Conservation (phyloP, 306 rosid genomes). For the Vicia sativa region DNA sequence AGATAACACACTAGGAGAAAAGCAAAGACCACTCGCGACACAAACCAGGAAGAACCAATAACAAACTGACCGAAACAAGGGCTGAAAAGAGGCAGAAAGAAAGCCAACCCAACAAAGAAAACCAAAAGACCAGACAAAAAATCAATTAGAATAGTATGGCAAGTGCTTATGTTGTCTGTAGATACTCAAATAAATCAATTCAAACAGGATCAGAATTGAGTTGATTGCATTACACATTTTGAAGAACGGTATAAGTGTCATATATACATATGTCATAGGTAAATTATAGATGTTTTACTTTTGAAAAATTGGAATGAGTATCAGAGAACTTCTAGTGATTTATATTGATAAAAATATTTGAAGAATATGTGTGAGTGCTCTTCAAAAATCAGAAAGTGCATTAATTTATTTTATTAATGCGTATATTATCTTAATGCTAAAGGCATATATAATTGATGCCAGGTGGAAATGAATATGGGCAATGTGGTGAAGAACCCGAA, state of each 20-base stretch:
- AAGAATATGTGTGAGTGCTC: neutral
- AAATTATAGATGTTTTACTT: conserved; percentile 2
- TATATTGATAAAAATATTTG: conserved; percentile 10
- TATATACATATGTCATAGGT: neutral
- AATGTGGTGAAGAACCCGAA: conserved; percentile 98
- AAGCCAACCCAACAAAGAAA: too few species aligned
- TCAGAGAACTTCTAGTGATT: conserved; percentile 13
- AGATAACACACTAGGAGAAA: too few species aligned
- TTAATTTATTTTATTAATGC: conserved; percentile 4
- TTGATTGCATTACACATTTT: neutral
- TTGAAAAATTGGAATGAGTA: conserved; percentile 6
- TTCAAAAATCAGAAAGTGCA: neutral
- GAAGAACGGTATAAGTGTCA: neutral
- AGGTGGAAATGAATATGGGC: conserved; percentile 99
- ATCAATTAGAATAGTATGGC: too few species aligned
- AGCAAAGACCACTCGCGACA: too few species aligned
- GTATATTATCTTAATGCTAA: conserved; percentile 31
- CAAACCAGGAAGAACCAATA: too few species aligned
- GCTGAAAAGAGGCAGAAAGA: too few species aligned
- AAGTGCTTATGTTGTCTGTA: too few species aligned
- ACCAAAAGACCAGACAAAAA: too few species aligned
- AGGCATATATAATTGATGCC: conserved; percentile 38
- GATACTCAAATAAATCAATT: too few species aligned
- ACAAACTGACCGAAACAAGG: too few species aligned
- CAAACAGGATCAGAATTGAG: neutral